These are phyloP conservation scores for Sporisorium sorghi DNA, from an alignment of 1,284 basidiomycete species.

Conservation along the genomic window DNA sequence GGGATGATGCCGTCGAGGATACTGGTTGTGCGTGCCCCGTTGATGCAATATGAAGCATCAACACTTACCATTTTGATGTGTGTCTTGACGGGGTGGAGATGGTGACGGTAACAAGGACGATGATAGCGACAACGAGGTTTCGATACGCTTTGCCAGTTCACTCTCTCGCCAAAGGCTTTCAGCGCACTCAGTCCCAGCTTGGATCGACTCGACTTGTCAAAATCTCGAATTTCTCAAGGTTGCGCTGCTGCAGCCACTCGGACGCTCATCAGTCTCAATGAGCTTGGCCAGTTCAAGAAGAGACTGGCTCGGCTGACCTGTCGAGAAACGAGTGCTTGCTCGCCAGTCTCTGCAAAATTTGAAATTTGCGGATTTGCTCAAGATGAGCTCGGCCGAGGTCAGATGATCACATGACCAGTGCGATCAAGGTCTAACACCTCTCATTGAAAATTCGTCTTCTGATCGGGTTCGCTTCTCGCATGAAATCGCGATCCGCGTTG, in stretches of 20 bases:
- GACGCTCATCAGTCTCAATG: not conserved
- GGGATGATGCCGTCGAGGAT: constrained; percentile 2
- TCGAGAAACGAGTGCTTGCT: not conserved
- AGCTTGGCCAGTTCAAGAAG: no score
- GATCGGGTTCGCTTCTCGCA: not conserved
- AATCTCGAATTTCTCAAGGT: constrained; percentile 6
- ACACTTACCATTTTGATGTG: constrained; percentile 56
- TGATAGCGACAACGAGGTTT: constrained; percentile 37
- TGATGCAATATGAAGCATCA: constrained; percentile 13
- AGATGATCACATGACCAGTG: not conserved
- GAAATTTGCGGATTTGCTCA: not conserved
- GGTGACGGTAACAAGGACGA: constrained; percentile 38
- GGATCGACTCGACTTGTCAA: not conserved
- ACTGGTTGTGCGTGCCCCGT: constrained; percentile 21
- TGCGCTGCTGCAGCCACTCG: not conserved
- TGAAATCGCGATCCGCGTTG: not conserved
- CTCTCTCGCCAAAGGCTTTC: not conserved
- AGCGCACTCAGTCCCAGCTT: no score
- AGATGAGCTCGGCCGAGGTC: constrained; percentile 17
- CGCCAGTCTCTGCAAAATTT: constrained; percentile 1
- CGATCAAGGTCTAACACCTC: not conserved
- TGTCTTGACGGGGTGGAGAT: constrained; percentile 51
- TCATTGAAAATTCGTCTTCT: not conserved
- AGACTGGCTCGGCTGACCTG: constrained; percentile 12
- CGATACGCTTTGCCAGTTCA: constrained; percentile 11